A percentile compares a stretch with the other conserved stretches of the same genome.
These are phyloP conservation scores for Pilaira anomala DNA, from an alignment of 192 early-diverging fungal genomes.

Conservation along the genomic window DNA sequence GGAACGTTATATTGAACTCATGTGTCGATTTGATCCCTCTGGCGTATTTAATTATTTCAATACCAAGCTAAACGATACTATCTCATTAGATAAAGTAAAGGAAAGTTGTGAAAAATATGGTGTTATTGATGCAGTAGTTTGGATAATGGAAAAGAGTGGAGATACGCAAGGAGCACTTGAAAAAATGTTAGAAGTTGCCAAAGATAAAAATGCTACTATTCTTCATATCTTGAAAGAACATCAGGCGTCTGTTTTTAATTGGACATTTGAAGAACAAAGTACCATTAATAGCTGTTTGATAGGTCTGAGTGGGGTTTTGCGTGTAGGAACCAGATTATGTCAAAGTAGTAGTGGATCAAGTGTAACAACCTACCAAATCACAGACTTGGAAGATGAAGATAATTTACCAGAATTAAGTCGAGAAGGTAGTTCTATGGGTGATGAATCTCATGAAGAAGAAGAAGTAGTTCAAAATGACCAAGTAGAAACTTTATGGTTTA, in stretches of 20 bases:
- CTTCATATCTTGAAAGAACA: conserved; percentile 29
- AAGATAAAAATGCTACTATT: conserved; percentile 44
- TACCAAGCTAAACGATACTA: conserved; percentile 35
- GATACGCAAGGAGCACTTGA: conserved; percentile 50
- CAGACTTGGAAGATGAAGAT: background rate
- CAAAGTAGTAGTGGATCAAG: conserved; percentile 41
- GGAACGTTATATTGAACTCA: conserved; percentile 54
- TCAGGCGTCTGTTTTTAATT: conserved; percentile 4
- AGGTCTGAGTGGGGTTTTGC: conserved; percentile 52
- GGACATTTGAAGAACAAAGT: conserved; percentile 50
- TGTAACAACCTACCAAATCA: conserved; percentile 28
- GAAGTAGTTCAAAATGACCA: conserved; percentile 38
- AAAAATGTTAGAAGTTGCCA: conserved; percentile 53
- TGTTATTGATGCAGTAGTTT: conserved; percentile 57
- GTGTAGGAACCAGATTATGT: conserved; percentile 57
- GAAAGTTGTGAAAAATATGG: conserved; percentile 46
- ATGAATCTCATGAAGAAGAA: conserved; percentile 3
- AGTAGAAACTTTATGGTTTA: conserved; percentile 55
- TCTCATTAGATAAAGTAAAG: conserved; percentile 35
- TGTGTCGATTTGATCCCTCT: conserved; percentile 59
- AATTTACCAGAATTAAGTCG: background rate
- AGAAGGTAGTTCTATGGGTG: conserved; percentile 1
- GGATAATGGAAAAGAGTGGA: conserved; percentile 58
- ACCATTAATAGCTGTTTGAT: conserved; percentile 46
- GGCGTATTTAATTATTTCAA: conserved; percentile 59